Conservation (phyloP, 108 stramenopile genomes). For the Poteriospumella lacustris region DNA sequence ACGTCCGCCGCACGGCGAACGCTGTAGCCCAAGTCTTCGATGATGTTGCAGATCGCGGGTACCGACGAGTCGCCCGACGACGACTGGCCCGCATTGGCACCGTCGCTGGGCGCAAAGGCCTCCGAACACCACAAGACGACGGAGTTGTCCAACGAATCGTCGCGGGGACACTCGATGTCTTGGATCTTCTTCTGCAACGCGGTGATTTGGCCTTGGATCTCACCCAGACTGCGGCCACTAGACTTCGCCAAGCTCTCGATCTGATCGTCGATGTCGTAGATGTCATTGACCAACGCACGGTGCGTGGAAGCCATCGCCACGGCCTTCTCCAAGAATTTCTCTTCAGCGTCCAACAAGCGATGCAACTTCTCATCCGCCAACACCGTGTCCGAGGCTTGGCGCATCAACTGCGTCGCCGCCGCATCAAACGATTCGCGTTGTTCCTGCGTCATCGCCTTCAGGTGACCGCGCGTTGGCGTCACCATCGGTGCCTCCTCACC, state of each 20-base stretch:
- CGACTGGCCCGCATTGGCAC: not conserved
- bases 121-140: conserved; percentile 33
- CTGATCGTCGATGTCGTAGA: conserved; percentile 27
- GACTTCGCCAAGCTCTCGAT: conserved; percentile 18
- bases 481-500: not conserved
- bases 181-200: conserved; percentile 25
- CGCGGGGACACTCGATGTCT: conserved; percentile 34
- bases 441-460: conserved; percentile 11
- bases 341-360: not conserved
- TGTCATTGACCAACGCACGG: conserved; percentile 1
- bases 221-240: not conserved
- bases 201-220: conserved; percentile 24
- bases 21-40: conserved; percentile 34
- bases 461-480: not conserved
- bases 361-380: not conserved
- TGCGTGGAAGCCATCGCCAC: not conserved
- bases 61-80: conserved; percentile 21
- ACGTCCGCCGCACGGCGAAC: conserved; percentile 26
- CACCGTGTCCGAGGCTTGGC: not conserved
- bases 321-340: not conserved
- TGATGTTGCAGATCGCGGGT: conserved; percentile 15
- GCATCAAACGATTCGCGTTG: not conserved
- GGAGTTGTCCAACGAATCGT: conserved; percentile 39
- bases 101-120: conserved; percentile 22
- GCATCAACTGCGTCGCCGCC: not conserved